Base-by-base conservation (phyloP, 2,329 filamentous ascomycete species). In the Paramyrothecium sp. region DNA sequence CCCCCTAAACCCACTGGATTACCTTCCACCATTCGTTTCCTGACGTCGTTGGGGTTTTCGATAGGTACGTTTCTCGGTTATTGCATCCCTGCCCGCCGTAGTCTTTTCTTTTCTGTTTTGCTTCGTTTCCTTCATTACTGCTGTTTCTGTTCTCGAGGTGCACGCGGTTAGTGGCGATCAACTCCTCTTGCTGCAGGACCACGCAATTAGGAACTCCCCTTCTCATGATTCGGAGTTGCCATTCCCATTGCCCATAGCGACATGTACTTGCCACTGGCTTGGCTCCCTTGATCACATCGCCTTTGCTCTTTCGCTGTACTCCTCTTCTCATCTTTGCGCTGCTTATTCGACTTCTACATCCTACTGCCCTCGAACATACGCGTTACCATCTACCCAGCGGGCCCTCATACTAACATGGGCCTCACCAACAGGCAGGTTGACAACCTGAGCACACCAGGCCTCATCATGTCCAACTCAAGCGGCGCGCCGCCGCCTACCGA, bases 381-480 rank as follows among this genome's bases (percentile, higher is more conserved):
- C 63, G 55, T 38, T 53, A 33, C 47, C n/a, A n/a, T 54, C 52
- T 55, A 20, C 38, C 7, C 38, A 7, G 13, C 13, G 13, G 38
- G 13, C 50, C 59, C 53, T 56, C 52, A 56, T 65, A 65, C 73
- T 77, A 67, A 77, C 67, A 73, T 69, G 66, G 59, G 69, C 53
- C 63, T 68, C 59, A 52, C 62, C 55, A 56, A 55, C 56, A 75
- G 71, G 58, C 71, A 68, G 56, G 51, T 65, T 30, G 60, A 54
- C 34, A 59, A 56, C 54, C 54, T 60, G 54, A 61, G 56, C 60
- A 61, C 63, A 19, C 58, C 60, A 54, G 61, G 60, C 60, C 65
- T 68, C 60, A 69, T 61, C 64, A 76, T 76, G 74, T 71, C 70
- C 55, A 69, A 65, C 63, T 63, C 55, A 49, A 65, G 69, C 48